Percentiles rank a stretch among this genome's conserved stretches.
Conservation (phyloP, 2,329 filamentous ascomycete species). For the Phyllosticta citrichinensis region DNA sequence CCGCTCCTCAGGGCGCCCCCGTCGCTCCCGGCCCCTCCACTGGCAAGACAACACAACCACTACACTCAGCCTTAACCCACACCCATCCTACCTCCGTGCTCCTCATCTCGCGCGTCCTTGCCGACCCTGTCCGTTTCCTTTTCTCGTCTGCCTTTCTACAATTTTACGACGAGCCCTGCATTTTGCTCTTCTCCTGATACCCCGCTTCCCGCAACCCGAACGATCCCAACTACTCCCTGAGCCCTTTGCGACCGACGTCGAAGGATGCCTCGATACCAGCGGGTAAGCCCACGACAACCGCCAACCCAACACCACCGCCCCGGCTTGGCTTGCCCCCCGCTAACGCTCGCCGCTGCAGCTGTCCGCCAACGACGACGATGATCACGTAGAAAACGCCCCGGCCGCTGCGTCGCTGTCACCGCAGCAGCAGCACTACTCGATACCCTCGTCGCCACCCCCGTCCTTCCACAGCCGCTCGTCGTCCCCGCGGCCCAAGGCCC, state of each 20-base stretch:
- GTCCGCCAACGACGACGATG: conserved; percentile 34
- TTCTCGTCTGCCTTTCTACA: conserved; percentile 9
- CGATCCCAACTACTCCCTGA: conserved; percentile 3
- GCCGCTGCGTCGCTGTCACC: conserved; percentile 15
- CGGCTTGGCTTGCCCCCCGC: not conserved
- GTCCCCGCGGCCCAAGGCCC: conserved; percentile 44
- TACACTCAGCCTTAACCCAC: too few species aligned
- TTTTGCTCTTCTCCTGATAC: conserved; percentile 1
- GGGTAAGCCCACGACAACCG: conserved; percentile 27
- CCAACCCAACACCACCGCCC: conserved; percentile 10
- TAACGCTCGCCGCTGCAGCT: conserved; percentile 21
- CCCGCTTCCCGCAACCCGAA: not conserved
- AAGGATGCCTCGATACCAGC: conserved; percentile 30
- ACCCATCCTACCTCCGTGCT: not conserved
- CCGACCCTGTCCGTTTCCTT: not conserved
- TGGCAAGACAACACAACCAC: not conserved
- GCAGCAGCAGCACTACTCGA: conserved; percentile 24
- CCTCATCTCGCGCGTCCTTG: not conserved
- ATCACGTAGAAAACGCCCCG: conserved; percentile 13
- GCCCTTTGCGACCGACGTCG: not conserved
- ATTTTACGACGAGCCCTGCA: conserved; percentile 6
- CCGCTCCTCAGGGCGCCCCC: too few species aligned
- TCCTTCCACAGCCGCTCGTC: conserved; percentile 83
- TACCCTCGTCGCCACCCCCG: conserved; percentile 48
- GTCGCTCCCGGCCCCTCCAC: not conserved